These are phyloP conservation scores for Erodium trifolium DNA, from an alignment of 441 rosid genomes.

Conservation along the genomic window DNA sequence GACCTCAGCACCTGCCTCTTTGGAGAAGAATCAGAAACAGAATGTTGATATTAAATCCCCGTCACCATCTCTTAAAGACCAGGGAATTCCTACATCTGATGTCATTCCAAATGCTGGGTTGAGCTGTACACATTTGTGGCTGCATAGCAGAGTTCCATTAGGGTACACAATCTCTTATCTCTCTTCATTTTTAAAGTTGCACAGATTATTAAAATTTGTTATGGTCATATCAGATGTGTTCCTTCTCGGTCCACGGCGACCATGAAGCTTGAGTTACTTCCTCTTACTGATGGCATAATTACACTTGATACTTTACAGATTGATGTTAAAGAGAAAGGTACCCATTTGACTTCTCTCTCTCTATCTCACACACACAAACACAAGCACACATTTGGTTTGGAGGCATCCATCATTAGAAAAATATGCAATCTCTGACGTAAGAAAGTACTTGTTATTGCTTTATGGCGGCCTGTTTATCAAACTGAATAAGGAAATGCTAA, in stretches of 20 bases:
- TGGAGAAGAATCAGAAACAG: constrained; percentile 26
- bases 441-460: no score
- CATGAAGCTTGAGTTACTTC: constrained; percentile 87
- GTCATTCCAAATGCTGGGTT: constrained; percentile 59
- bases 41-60: constrained; percentile 30
- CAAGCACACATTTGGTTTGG: no score
- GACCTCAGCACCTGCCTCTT: constrained; percentile 24
- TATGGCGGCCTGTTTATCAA: no score
- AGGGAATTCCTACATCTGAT: constrained; percentile 45
- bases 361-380: no score
- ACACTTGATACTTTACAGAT: constrained; percentile 82
- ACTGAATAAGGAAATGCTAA: not conserved
- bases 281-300: constrained; percentile 92
- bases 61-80: constrained; percentile 33
- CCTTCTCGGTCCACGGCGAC: constrained; percentile 88
- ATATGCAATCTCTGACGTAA: not conserved
- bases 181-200: constrained; percentile 12
- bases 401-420: not conserved
- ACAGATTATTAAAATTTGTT: constrained; percentile 20
- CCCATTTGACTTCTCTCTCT: not conserved
- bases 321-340: constrained; percentile 95
- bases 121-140: constrained; percentile 88
- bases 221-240: constrained; percentile 49
- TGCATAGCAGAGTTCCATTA: constrained; percentile 96
- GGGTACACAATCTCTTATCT: constrained; percentile 48